A percentile compares a stretch with the other conserved stretches of the same genome.
These are phyloP conservation scores for Venturia pyrina DNA, from an alignment of 2,329 filamentous ascomycete genomes.

Conservation along the genomic window DNA sequence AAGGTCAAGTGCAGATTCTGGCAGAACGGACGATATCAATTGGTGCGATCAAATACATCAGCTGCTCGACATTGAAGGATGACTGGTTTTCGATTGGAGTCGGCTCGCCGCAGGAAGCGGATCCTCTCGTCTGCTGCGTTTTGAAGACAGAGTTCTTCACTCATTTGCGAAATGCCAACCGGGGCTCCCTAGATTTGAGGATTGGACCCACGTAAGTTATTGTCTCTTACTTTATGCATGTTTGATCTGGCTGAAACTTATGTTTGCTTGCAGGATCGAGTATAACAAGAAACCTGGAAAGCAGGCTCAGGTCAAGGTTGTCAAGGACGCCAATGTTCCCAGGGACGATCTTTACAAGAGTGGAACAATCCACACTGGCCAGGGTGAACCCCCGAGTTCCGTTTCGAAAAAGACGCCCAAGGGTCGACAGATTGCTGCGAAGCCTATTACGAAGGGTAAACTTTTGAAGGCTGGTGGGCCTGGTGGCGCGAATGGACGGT, in stretches of 20 bases:
- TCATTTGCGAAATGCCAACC: conserved; percentile 71
- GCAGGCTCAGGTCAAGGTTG: conserved; percentile 73
- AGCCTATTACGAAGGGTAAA: conserved; percentile 88
- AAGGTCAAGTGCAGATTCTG: conserved; percentile 70
- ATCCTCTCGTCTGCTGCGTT: conserved; percentile 86
- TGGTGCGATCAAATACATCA: conserved; percentile 80
- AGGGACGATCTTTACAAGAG: conserved; percentile 87
- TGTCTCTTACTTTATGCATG: background rate
- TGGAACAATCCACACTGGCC: conserved; percentile 74
- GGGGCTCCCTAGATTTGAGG: conserved; percentile 70
- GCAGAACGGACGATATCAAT: conserved; percentile 75
- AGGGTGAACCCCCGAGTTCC: conserved; percentile 74
- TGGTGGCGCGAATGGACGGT: conserved; percentile 65
- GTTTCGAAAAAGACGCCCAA: conserved; percentile 77
- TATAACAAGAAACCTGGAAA: conserved; percentile 98
- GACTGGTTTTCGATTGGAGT: conserved; percentile 95
- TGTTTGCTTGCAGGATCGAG: conserved; percentile 51
- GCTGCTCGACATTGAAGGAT: conserved; percentile 71
- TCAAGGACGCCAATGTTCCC: conserved; percentile 71
- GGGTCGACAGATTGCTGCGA: conserved; percentile 73
- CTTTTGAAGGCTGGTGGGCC: conserved; percentile 87
- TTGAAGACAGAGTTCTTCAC: conserved; percentile 98
- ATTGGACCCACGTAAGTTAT: conserved; percentile 55
- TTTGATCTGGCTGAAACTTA: conserved; percentile 19
- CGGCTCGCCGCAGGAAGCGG: conserved; percentile 81